A percentile compares a stretch with the other conserved stretches of the same genome.
Evolutionary conservation across 495 filamentous ascomycete species (phyloP).

Genomic region (Podospora bellae-mahoneyi): DNA sequence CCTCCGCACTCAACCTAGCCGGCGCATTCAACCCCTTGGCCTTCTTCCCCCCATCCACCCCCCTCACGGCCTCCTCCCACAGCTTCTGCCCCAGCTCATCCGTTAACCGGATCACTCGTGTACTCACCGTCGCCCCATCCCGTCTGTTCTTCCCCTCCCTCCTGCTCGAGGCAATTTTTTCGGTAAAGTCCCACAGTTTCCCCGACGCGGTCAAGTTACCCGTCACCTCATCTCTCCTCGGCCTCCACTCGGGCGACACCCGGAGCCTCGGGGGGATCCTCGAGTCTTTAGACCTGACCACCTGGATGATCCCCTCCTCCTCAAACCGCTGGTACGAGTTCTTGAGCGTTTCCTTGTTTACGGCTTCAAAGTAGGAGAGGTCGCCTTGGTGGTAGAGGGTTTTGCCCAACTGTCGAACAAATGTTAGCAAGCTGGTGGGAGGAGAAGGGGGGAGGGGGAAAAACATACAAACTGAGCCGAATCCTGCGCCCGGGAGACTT

Average conservation of each 20-base stretch:
- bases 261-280: slow-evolving; percentile 56
- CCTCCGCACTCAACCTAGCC: slow-evolving; percentile 40
- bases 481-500: slow-evolving; percentile 71
- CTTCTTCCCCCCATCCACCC: slow-evolving; percentile 19
- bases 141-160: slow-evolving; percentile 93
- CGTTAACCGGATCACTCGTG: slow-evolving; percentile 73
- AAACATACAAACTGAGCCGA: slow-evolving; percentile 71
- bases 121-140: slow-evolving; percentile 85
- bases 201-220: slow-evolving; percentile 65
- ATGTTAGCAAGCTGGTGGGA: slow-evolving; percentile 17
- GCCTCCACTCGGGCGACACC: slow-evolving; percentile 76
- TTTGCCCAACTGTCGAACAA: slow-evolving; percentile 69
- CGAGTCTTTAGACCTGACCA: slow-evolving; percentile 61
- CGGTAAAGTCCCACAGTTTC: slow-evolving; percentile 83
- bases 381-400: slow-evolving; percentile 97
- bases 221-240: slow-evolving; percentile 57
- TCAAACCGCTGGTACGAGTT: slow-evolving; percentile 86
- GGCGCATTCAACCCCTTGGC: slow-evolving; percentile 31
- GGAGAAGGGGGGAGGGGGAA: neutral
- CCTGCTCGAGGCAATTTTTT: slow-evolving; percentile 74
- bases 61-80: slow-evolving; percentile 42
- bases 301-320: slow-evolving; percentile 82
- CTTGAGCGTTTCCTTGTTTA: slow-evolving; percentile 95
- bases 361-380: slow-evolving; percentile 92
- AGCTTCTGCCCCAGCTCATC: slow-evolving; percentile 53